A percentile compares a stretch with the other conserved stretches of the same genome.
Evolutionary conservation across 164 flowering plant genomes (phyloP).

Genomic region (Nymphaea colorata): DNA sequence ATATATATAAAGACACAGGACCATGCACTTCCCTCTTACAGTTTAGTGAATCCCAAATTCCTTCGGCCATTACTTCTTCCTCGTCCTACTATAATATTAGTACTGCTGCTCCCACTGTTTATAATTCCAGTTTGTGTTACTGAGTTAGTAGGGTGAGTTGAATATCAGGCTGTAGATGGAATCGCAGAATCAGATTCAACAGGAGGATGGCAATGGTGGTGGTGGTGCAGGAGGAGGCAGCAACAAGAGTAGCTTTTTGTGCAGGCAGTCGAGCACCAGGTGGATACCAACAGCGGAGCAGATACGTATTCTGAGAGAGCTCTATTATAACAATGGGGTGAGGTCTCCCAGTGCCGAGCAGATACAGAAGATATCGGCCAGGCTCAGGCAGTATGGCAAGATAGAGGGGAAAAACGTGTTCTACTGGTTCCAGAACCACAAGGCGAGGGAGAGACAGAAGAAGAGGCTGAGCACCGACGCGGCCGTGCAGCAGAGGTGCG

Average conservation of each 20-base stretch:
- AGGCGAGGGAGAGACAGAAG: conserved; percentile 94
- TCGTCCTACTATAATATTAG: too few relatives aligned
- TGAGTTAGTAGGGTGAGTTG: not conserved
- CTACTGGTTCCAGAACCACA: conserved; percentile 98
- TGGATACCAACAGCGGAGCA: conserved; percentile 98
- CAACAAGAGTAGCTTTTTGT: conserved; percentile 30
- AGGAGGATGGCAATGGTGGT: conserved; percentile 13
- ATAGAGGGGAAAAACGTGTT: conserved; percentile 98
- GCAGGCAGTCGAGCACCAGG: conserved; percentile 75
- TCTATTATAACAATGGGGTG: conserved; percentile 86
- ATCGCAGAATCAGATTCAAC: not conserved
- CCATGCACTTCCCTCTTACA: not conserved
- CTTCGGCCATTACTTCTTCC: too few relatives aligned
- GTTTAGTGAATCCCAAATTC: not conserved
- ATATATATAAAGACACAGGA: not conserved
- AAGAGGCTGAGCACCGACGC: conserved; percentile 42
- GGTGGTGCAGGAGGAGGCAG: conserved; percentile 15
- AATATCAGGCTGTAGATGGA: too few relatives aligned
- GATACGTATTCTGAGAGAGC: conserved; percentile 73
- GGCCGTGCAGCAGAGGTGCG: conserved; percentile 18
- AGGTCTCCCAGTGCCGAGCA: conserved; percentile 86
- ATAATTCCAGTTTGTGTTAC: not conserved
- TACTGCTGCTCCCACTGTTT: not conserved
- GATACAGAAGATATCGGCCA: conserved; percentile 80
- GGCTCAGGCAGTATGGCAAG: conserved; percentile 80